Evolutionary conservation across 768 basidiomycete genomes (phyloP).

Genomic region (Cytidiella melzeri): DNA sequence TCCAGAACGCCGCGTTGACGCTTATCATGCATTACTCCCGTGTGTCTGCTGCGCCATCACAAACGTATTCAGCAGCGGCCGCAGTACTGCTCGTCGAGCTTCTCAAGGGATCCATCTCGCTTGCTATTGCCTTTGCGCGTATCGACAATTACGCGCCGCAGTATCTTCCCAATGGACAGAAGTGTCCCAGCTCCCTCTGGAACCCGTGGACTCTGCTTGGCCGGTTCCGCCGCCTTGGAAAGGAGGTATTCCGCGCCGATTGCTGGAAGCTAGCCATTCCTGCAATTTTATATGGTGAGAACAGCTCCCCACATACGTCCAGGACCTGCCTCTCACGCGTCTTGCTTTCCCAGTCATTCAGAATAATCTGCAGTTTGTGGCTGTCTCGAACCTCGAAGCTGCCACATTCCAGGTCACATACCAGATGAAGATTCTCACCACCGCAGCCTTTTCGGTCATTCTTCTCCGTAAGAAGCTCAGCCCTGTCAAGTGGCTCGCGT

Average conservation of each 20-base stretch:
- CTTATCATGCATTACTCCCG: slow-evolving; percentile 99
- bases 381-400: slow-evolving; percentile 87
- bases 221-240: slow-evolving; percentile 43
- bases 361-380: slow-evolving; percentile 94
- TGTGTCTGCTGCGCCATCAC: slow-evolving; percentile 68
- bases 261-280: slow-evolving; percentile 98
- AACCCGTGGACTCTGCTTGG: background rate
- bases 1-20: slow-evolving; percentile 92
- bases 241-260: slow-evolving; percentile 79
- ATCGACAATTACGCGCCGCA: background rate
- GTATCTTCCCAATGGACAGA: background rate
- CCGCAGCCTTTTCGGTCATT: slow-evolving; percentile 82
- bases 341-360: slow-evolving; percentile 60
- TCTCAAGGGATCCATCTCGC: slow-evolving; percentile 89
- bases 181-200: background rate
- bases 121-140: slow-evolving; percentile 58
- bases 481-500: slow-evolving; percentile 74
- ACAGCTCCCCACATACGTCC: slow-evolving; percentile 11
- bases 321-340: background rate
- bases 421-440: slow-evolving; percentile 97
- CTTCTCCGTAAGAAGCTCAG: slow-evolving; percentile 73
- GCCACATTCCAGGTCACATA: slow-evolving; percentile 97
- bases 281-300: slow-evolving; percentile 69
- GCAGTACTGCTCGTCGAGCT: slow-evolving; percentile 95
- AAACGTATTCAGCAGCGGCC: slow-evolving; percentile 87